Conservation (phyloP, 2,329 filamentous ascomycete genomes). For the Scleromitrula shiraiana region DNA sequence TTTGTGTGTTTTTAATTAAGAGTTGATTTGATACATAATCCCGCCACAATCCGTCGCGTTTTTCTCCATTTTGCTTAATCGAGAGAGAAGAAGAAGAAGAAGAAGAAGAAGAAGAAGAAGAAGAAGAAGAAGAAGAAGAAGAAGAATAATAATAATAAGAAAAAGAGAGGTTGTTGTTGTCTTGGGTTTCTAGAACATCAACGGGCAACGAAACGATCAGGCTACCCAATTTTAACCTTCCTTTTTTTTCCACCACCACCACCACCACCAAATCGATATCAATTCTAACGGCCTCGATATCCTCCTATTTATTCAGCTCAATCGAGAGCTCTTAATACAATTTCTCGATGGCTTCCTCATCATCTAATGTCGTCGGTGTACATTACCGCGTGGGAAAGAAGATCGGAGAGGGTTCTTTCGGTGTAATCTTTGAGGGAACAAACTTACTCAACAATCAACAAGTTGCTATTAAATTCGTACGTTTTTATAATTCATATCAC, state of each 20-base stretch:
- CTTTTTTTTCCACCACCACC: not conserved
- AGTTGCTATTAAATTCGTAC: conserved; percentile 97
- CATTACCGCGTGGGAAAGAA: conserved; percentile 99
- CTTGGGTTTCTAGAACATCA: too few relatives aligned
- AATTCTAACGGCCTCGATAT: not conserved
- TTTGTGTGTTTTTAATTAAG: too few relatives aligned
- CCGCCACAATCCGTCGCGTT: too few relatives aligned
- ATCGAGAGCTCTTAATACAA: conserved; percentile 15
- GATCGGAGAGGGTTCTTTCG: conserved; percentile 97
- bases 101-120: too few relatives aligned
- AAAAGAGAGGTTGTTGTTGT: too few relatives aligned
- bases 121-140: too few relatives aligned
- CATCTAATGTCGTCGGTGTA: conserved; percentile 92
- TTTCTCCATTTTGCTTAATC: too few relatives aligned
- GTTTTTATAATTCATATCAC: conserved; percentile 32
- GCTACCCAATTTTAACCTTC: not conserved
- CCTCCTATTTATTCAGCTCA: conserved; percentile 12
- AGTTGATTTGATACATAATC: too few relatives aligned
- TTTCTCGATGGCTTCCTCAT: conserved; percentile 28
- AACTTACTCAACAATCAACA: conserved; percentile 98
- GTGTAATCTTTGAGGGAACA: conserved; percentile 97
- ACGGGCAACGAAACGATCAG: too few relatives aligned
- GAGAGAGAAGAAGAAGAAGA: too few relatives aligned
- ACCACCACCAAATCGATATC: not conserved
- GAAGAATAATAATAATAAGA: too few relatives aligned